Percentiles rank a stretch among this genome's conserved stretches.
These are phyloP conservation scores for Zychaea mexicana DNA, from an alignment of 371 early-diverging fungal species.

Conservation along the genomic window DNA sequence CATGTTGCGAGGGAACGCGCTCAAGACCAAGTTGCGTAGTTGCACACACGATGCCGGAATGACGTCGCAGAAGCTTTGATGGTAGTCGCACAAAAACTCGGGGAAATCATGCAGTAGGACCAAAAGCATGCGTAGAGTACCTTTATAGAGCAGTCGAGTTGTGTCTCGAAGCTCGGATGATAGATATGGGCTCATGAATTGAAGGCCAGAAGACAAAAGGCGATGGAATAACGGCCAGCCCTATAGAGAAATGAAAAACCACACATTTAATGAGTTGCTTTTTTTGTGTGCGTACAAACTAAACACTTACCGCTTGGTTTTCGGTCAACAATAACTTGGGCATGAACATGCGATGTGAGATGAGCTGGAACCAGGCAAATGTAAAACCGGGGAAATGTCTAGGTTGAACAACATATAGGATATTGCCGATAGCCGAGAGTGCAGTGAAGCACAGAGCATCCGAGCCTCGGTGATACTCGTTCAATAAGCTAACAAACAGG, in stretches of 20 bases:
- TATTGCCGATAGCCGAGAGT: slow-evolving; percentile 74
- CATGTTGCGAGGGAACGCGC: slow-evolving; percentile 96
- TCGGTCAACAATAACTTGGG: slow-evolving; percentile 81
- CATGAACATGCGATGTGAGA: slow-evolving; percentile 92
- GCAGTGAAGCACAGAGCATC: slow-evolving; percentile 74
- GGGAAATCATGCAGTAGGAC: slow-evolving; percentile 98
- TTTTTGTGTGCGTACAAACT: too few relatives aligned
- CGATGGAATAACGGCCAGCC: slow-evolving; percentile 90
- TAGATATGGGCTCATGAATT: slow-evolving; percentile 87
- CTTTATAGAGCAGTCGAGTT: slow-evolving; percentile 86
- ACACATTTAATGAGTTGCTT: too few relatives aligned
- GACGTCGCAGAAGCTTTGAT: slow-evolving; percentile 89
- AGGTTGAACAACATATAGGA: slow-evolving; percentile 47
- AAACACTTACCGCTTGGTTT: slow-evolving; percentile 57
- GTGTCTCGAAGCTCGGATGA: slow-evolving; percentile 72
- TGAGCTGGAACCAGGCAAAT: slow-evolving; percentile 95
- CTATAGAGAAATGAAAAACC: slow-evolving; percentile 27
- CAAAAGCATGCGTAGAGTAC: slow-evolving; percentile 87
- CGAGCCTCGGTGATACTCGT: slow-evolving; percentile 79
- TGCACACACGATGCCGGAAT: slow-evolving; percentile 95
- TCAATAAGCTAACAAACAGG: slow-evolving; percentile 81
- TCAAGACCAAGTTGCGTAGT: slow-evolving; percentile 91
- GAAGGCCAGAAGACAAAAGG: slow-evolving; percentile 79
- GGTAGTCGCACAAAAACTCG: slow-evolving; percentile 93
- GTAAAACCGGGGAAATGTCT: slow-evolving; percentile 92